phyloP scores from a whole-genome alignment of 1,284 basidiomycete genomes.

The Ustilago cynodontis region DNA sequence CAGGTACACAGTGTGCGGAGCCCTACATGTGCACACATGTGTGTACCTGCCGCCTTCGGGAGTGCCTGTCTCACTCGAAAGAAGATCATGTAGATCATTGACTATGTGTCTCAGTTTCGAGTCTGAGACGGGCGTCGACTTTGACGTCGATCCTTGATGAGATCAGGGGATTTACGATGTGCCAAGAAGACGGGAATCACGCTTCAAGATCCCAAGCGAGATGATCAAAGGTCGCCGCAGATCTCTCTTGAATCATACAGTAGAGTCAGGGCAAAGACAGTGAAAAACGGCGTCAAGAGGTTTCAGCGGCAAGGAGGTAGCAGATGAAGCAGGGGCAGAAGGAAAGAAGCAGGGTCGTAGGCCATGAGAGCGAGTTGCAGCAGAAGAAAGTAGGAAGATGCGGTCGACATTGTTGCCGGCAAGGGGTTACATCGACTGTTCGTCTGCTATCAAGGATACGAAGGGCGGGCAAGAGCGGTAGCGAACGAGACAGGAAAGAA shows the following conservation, averaged over 20 bases:
- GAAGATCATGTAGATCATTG: constrained; percentile 20
- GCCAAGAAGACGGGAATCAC: constrained; percentile 9
- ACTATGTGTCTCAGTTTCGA: background rate
- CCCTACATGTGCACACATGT: background rate
- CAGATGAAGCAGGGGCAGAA: background rate
- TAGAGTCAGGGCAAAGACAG: background rate
- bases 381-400: constrained; percentile 4
- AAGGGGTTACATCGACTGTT: background rate
- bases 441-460: background rate
- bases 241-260: background rate
- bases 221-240: background rate
- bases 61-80: constrained; percentile 20
- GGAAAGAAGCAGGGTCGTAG: background rate
- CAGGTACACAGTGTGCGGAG: constrained; percentile 9
- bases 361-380: constrained; percentile 1
- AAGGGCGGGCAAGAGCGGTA: background rate
- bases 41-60: constrained; percentile 2
- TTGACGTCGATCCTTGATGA: constrained; percentile 8
- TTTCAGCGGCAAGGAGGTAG: constrained; percentile 15
- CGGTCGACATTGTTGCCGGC: constrained; percentile 13
- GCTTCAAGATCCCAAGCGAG: constrained; percentile 11
- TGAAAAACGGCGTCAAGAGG: constrained; percentile 3
- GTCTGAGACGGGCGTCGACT: constrained; percentile 5
- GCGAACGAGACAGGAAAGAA: background rate
- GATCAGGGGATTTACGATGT: background rate